phyloP scores from a whole-genome alignment of 2,329 filamentous ascomycete genomes.

The Fusarium virguliforme region DNA sequence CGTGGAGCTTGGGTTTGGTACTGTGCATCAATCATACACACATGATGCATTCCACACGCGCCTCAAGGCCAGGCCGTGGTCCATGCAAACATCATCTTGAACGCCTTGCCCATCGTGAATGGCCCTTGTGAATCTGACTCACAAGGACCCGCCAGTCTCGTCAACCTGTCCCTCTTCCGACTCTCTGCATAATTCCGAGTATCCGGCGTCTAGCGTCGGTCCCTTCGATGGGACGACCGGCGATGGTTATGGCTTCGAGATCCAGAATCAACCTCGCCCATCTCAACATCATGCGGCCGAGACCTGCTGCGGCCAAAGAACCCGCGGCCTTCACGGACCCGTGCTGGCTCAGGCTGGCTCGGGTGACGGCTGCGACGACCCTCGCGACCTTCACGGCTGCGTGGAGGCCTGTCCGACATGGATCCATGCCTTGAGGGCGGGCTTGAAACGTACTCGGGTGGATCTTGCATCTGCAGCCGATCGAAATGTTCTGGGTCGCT shows the following conservation, averaged over 20 bases:
- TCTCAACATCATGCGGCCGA: slow-evolving; percentile 54
- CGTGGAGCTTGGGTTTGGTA: slow-evolving; percentile 11
- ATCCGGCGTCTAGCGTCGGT: slow-evolving; percentile 41
- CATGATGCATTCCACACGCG: slow-evolving; percentile 40
- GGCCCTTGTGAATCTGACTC: slow-evolving; percentile 38
- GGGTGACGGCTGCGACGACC: slow-evolving; percentile 40
- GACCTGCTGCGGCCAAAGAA: slow-evolving; percentile 52
- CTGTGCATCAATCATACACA: slow-evolving; percentile 28
- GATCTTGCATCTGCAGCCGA: slow-evolving; percentile 53
- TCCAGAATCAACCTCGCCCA: slow-evolving; percentile 42
- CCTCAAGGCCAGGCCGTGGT: slow-evolving; percentile 24
- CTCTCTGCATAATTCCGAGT: slow-evolving; percentile 33
- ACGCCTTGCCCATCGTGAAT: slow-evolving; percentile 19
- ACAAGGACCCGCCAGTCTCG: slow-evolving; percentile 36
- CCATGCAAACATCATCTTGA: slow-evolving; percentile 22
- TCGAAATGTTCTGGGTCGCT: slow-evolving; percentile 70
- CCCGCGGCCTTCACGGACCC: slow-evolving; percentile 49
- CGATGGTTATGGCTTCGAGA: slow-evolving; percentile 38
- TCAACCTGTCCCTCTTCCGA: slow-evolving; percentile 9
- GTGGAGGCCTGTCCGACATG: slow-evolving; percentile 46
- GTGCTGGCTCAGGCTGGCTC: slow-evolving; percentile 51
- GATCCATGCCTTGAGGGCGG: slow-evolving; percentile 47
- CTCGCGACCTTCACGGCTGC: slow-evolving; percentile 35
- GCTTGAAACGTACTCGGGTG: slow-evolving; percentile 50
- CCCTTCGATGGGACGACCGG: slow-evolving; percentile 43